Evolutionary conservation across 768 basidiomycete species (phyloP), one percentile per base, ranked within the genome.

Genomic region (Rhodotorula taiwanensis): DNA sequence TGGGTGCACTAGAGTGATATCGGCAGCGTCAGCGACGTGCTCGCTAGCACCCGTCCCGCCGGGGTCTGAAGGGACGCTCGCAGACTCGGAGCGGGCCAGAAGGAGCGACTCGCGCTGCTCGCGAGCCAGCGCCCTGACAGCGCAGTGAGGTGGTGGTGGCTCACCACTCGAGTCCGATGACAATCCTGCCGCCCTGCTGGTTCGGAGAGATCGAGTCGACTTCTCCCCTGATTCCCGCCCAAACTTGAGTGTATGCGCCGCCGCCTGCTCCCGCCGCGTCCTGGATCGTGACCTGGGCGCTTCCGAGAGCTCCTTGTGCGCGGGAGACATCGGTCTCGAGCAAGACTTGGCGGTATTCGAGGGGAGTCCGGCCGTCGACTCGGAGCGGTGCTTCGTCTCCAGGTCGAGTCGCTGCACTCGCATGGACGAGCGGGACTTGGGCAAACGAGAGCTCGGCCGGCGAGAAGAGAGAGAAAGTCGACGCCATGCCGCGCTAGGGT

Each of bases 181-280:
- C 77, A 20, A 92, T 74, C 52, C 83, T 77, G 20, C 86, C 87
- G 0, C 82, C 83, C 28, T 83, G 82, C 15, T 79, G 78, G 0
- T 80, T 79, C 16, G 77, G 80, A 21, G 49, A 43, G 42, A 50
- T 79, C 78, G 5, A 10, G 71, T 86, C 86, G 1, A 92, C 87
- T 70, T 92, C 89, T 0, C 91, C 80, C 71, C 88, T 88, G 3
- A 83, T 79, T 0, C 87, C 88, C 2, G 86, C 88, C 30, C 90
- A 76, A 6, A 90, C 79, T 69, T 90, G 88, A 0, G 90, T 91
- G 0, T 86, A 84, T 4, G 82, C 83, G 10, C 81, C 82, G 15
- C 80, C 81, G 48, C 81, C 79, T 49, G 78, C 78, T 30, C 80
- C 76, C 62, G 77, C 78, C 66, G 64, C 41, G 36, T 79, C 78